These are phyloP conservation scores for Leptographium flavum DNA, from an alignment of 2,329 filamentous ascomycete genomes.

Conservation along the genomic window DNA sequence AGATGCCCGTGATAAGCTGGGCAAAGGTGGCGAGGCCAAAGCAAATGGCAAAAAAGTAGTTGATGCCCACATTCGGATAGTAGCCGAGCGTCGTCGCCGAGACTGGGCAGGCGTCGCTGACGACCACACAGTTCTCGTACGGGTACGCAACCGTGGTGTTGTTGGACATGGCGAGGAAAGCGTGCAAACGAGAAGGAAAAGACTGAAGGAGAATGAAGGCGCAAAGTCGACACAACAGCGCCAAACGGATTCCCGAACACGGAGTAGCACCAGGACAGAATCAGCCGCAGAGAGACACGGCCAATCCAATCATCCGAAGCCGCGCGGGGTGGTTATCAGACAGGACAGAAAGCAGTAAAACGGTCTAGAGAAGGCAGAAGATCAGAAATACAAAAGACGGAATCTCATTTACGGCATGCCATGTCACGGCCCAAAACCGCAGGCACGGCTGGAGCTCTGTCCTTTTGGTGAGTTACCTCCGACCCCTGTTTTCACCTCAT, in stretches of 20 bases:
- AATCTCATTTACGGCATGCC: background rate
- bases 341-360: too few species aligned
- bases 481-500: background rate
- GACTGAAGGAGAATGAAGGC: too few species aligned
- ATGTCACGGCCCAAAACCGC: background rate
- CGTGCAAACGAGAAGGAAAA: background rate
- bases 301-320: too few species aligned
- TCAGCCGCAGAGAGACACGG: too few species aligned
- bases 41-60: constrained; percentile 35
- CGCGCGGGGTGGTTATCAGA: too few species aligned
- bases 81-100: constrained; percentile 39
- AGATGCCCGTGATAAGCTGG: constrained; percentile 28
- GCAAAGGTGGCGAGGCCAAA: constrained; percentile 31
- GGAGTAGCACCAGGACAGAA: too few species aligned
- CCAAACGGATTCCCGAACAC: too few species aligned
- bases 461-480: background rate
- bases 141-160: constrained; percentile 9
- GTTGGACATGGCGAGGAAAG: constrained; percentile 1
- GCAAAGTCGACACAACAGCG: background rate
- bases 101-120: constrained; percentile 34
- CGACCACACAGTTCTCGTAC: constrained; percentile 20
- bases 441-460: background rate
- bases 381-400: background rate
- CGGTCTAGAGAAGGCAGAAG: background rate
- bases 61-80: constrained; percentile 39